Evolutionary conservation across 495 filamentous ascomycete genomes (phyloP).

Genomic region (Cairneyella variabilis): DNA sequence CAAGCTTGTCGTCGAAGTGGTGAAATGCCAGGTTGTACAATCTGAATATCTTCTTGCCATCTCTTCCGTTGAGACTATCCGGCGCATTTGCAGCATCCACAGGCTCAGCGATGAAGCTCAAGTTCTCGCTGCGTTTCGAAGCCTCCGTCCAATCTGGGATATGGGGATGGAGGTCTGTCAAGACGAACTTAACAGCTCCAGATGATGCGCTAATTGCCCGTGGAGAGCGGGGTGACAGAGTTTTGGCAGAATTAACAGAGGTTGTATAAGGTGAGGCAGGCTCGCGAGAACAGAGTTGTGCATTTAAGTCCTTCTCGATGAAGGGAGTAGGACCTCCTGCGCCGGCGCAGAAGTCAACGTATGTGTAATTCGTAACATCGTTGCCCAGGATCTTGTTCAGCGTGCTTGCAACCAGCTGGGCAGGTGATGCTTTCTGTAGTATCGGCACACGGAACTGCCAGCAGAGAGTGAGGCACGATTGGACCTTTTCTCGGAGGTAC

Average conservation of each 20-base stretch:
- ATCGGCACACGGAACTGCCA: constrained; percentile 43
- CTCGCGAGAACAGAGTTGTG: constrained; percentile 23
- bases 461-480: constrained; percentile 45
- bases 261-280: constrained; percentile 7
- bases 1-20: constrained; percentile 65
- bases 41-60: constrained; percentile 47
- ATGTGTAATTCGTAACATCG: constrained; percentile 43
- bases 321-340: constrained; percentile 63
- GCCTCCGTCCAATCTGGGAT: constrained; percentile 55
- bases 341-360: constrained; percentile 74
- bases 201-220: constrained; percentile 4
- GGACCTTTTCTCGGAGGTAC: constrained; percentile 46
- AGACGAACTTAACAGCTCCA: constrained; percentile 52
- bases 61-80: constrained; percentile 32
- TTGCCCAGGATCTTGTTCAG: constrained; percentile 39
- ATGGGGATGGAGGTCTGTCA: constrained; percentile 69
- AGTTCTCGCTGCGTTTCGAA: constrained; percentile 41
- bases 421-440: constrained; percentile 43
- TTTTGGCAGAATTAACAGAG: constrained; percentile 14
- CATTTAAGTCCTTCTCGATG: constrained; percentile 57
- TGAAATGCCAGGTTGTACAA: constrained; percentile 74
- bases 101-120: constrained; percentile 51
- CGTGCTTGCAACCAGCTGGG: constrained; percentile 41
- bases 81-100: constrained; percentile 61
- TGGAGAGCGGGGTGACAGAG: constrained; percentile 16